Base-by-base conservation (phyloP, 108 stramenopile species). In the Pseudonitzschia pungens region DNA sequence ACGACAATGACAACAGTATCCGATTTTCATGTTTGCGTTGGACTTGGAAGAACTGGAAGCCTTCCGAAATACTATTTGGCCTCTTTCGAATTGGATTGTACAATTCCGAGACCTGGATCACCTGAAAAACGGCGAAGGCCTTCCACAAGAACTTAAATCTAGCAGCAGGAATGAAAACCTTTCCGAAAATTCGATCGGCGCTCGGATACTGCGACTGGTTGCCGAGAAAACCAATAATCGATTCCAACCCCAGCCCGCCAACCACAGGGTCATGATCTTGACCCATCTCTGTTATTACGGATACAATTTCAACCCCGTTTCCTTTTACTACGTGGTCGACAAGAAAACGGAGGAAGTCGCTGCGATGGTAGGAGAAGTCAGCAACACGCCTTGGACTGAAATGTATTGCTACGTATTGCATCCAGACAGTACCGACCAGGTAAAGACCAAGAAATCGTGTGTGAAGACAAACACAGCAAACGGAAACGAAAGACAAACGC, bases 341-440 rank as follows among this genome's bases (percentile, higher is more conserved):
- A 69, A 63, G 51, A 20, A 55, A 16, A 64, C 76, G 28, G 59
- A 73, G 36, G 65, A 75, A 14, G 70, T 92, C 21, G 86, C 80
- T 41, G 84, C 90, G 1, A 78, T 97, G 20, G 93, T 97, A 12
- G 92, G 88, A 5, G 96, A 98, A 87, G 96, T 95, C 11, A 86
- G 87, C 72, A 98, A 98, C 77, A 98, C 97, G 4, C 97, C 97
- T 7, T 98, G 97, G 97, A 81, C 84, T 27, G 96, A 98, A 89
- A 93, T 92, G 94, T 83, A 93, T 57, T 85, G 87, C 58, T 98
- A 98, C 73, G 92, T 95, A 1, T 72, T 98, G 24, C 89, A 94
- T 77, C 86, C 89, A 9, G 83, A 90, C 50, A 86, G 84, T 54
- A 69, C 84, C 18, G 91, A 92, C 68, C 77, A 80, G 14, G 71